A percentile compares a stretch with the other conserved stretches of the same genome.
Conservation (phyloP, 2,329 filamentous ascomycete genomes). For the Ophidiomyces ophidiicola region DNA sequence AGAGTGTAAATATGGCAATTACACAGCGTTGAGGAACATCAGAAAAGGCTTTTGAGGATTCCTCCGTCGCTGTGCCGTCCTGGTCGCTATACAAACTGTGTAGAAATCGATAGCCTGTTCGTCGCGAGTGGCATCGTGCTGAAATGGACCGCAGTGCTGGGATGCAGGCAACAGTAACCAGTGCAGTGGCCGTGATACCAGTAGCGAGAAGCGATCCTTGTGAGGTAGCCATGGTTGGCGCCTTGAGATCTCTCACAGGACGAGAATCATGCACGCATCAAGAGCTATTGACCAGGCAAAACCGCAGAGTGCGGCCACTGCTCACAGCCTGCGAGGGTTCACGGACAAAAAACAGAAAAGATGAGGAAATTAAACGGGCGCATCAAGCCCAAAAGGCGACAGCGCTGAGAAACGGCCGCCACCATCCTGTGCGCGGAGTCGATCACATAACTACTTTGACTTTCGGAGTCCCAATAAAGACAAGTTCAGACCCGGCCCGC, state of each 20-base stretch:
- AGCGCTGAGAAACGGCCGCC: too few species aligned
- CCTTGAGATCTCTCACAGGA: background rate
- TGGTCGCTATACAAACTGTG: conserved; percentile 50
- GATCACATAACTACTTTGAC: conserved; percentile 9
- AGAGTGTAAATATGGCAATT: conserved; percentile 43
- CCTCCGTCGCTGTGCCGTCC: conserved; percentile 56
- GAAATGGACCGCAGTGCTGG: conserved; percentile 11
- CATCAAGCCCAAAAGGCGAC: too few species aligned
- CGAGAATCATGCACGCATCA: too few species aligned
- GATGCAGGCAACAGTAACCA: conserved; percentile 5
- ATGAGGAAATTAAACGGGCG: too few species aligned
- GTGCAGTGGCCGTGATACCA: conserved; percentile 6
- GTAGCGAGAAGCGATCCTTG: conserved; percentile 2
- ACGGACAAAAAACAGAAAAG: too few species aligned
- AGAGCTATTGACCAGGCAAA: too few species aligned
- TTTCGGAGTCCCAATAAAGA: conserved; percentile 9
- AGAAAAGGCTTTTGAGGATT: conserved; percentile 52
- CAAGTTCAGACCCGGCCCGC: conserved; percentile 5
- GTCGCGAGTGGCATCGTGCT: conserved; percentile 10
- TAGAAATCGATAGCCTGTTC: conserved; percentile 16
- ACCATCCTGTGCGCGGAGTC: too few species aligned
- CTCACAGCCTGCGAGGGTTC: too few species aligned
- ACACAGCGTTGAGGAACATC: conserved; percentile 45
- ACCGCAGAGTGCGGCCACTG: too few species aligned
- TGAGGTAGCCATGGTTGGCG: conserved; percentile 8